Evolutionary conservation across 805 yeast genomes (phyloP).

Genomic region (Candida koratica): DNA sequence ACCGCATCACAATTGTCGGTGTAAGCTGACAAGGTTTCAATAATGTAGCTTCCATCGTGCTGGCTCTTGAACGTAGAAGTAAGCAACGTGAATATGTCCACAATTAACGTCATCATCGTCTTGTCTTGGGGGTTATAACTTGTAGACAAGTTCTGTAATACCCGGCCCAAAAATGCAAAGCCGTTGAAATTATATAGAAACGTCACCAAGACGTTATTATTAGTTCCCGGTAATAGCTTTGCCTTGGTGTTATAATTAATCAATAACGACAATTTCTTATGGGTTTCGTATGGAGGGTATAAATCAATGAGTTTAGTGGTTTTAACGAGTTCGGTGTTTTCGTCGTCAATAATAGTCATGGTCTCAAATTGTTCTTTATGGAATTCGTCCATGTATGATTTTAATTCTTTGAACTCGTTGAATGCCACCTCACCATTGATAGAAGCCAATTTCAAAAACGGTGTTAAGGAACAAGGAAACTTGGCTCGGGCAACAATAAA

Average conservation of each 20-base stretch:
- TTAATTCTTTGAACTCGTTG: conserved; percentile 54
- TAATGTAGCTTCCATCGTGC: conserved; percentile 22
- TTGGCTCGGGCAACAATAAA: conserved; percentile 63
- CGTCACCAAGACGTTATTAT: conserved; percentile 45
- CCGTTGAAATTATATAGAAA: conserved; percentile 77
- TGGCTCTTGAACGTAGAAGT: conserved; percentile 42
- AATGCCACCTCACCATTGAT: conserved; percentile 66
- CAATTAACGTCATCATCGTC: conserved; percentile 38
- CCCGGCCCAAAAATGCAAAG: conserved; percentile 80
- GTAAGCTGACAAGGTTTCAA: conserved; percentile 43
- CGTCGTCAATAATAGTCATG: conserved; percentile 47
- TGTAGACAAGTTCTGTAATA: conserved; percentile 59
- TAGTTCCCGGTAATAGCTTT: conserved; percentile 54
- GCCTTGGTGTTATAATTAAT: conserved; percentile 59
- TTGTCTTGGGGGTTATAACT: conserved; percentile 33
- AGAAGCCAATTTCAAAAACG: conserved; percentile 58
- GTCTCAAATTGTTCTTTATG: conserved; percentile 34
- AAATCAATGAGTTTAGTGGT: conserved; percentile 47
- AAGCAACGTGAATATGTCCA: conserved; percentile 50
- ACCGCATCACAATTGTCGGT: conserved; percentile 55
- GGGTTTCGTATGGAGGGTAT: conserved; percentile 55
- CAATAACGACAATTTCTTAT: conserved; percentile 41
- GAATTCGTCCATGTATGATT: conserved; percentile 56
- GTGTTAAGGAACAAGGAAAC: conserved; percentile 61
- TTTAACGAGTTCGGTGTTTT: conserved; percentile 50